phyloP scores from a whole-genome alignment of 768 basidiomycete genomes.

The Ramaria sp. region DNA sequence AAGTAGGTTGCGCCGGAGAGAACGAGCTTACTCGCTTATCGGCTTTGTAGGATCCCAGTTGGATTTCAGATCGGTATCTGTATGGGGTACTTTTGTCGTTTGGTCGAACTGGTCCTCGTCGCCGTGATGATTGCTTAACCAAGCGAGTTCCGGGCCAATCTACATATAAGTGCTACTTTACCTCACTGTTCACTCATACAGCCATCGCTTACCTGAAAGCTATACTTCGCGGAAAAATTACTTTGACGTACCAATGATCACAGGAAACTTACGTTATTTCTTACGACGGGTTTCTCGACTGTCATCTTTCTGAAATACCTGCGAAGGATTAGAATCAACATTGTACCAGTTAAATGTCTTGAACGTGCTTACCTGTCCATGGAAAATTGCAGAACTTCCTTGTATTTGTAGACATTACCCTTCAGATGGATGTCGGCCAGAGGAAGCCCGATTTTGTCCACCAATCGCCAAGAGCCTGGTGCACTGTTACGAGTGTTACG shows the following conservation, averaged over 20 bases:
- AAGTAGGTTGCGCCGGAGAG: neutral
- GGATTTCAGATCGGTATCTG: neutral
- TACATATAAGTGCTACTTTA: neutral
- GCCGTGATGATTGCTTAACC: constrained; percentile 23
- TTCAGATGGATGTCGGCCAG: constrained; percentile 62
- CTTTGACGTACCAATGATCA: constrained; percentile 23
- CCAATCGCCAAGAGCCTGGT: constrained; percentile 64
- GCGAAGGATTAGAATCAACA: constrained; percentile 28
- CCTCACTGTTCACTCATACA: too few relatives aligned
- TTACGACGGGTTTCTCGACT: constrained; percentile 56
- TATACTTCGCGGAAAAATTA: constrained; percentile 5
- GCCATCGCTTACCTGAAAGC: constrained; percentile 3
- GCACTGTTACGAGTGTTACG: neutral
- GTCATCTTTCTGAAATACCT: constrained; percentile 60
- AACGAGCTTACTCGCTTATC: neutral
- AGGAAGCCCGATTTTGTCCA: constrained; percentile 64
- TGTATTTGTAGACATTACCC: constrained; percentile 46
- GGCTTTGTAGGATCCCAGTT: neutral
- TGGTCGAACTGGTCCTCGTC: constrained; percentile 35
- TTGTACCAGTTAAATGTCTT: neutral
- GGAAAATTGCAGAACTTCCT: constrained; percentile 5
- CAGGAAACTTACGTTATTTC: constrained; percentile 39
- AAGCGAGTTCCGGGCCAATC: constrained; percentile 4
- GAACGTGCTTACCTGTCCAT: constrained; percentile 3
- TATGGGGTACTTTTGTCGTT: constrained; percentile 8